These are phyloP conservation scores for Fusarium musae DNA, from an alignment of 2,329 filamentous ascomycete genomes.

Conservation along the genomic window DNA sequence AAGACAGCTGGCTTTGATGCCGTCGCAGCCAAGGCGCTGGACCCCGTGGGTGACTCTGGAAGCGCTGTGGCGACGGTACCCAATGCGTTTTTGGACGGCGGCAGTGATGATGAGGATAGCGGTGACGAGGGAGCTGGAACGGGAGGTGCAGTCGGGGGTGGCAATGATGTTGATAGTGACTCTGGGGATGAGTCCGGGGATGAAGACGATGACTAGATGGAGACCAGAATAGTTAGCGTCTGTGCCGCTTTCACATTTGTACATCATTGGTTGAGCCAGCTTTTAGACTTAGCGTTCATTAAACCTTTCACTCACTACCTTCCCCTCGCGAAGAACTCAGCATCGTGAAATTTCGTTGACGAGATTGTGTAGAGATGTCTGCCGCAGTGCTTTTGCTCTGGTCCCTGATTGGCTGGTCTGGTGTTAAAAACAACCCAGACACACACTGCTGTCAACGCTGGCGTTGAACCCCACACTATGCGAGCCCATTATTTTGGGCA, in stretches of 20 bases:
- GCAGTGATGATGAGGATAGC: not conserved
- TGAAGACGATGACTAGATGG: not conserved
- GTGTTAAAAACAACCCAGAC: accelerated
- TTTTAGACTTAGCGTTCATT: no score
- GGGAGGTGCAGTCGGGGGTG: not conserved
- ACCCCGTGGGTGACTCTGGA: not conserved
- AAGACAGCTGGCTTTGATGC: not conserved
- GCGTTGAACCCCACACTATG: no score
- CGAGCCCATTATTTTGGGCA: accelerated
- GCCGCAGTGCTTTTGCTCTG: no score
- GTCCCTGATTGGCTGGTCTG: no score
- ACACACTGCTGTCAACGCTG: no score
- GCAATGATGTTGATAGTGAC: not conserved
- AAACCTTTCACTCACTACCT: no score
- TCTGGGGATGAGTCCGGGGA: not conserved
- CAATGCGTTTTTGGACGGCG: not conserved
- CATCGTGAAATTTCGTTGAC: no score
- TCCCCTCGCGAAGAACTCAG: no score
- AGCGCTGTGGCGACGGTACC: not conserved
- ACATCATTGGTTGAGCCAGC: not conserved
- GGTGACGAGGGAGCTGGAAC: not conserved
- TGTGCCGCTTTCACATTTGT: not conserved
- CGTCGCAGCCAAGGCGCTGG: not conserved
- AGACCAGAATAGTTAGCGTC: accelerated
- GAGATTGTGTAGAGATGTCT: no score